Conservation (phyloP, 805 yeast genomes). For the Ogataea angusta region DNA sequence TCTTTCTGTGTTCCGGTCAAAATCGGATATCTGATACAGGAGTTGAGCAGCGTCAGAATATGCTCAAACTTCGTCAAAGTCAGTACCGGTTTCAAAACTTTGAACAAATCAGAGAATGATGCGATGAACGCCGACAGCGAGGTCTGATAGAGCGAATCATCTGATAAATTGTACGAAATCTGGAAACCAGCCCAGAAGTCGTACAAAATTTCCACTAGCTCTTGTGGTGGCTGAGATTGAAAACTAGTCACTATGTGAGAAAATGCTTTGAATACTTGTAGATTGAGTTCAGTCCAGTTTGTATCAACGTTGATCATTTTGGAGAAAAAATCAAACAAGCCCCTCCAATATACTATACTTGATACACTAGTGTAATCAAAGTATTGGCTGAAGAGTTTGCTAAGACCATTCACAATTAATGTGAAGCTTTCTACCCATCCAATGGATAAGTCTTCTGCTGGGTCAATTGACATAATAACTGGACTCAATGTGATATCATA, state of each 20-base stretch:
- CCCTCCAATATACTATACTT: conserved; percentile 48
- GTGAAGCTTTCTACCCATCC: conserved; percentile 62
- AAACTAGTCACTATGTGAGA: conserved; percentile 43
- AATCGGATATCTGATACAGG: conserved; percentile 70
- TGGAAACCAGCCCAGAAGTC: conserved; percentile 48
- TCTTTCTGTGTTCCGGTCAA: conserved; percentile 59
- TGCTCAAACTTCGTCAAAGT: conserved; percentile 40
- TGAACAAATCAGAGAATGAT: conserved; percentile 49
- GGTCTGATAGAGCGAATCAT: conserved; percentile 50
- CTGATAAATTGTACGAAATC: conserved; percentile 42
- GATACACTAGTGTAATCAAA: conserved; percentile 34
- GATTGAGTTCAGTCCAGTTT: conserved; percentile 48
- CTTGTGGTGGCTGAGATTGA: conserved; percentile 23
- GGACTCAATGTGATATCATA: conserved; percentile 59
- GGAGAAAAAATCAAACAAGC: conserved; percentile 48
- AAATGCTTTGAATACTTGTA: conserved; percentile 53
- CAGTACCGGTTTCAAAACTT: conserved; percentile 32
- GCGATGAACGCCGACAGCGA: conserved; percentile 53
- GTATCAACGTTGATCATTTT: conserved; percentile 37
- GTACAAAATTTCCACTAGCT: conserved; percentile 40
- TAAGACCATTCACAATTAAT: conserved; percentile 62
- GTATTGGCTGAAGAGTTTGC: conserved; percentile 56
- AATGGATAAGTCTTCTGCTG: conserved; percentile 8
- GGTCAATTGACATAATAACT: conserved; percentile 34
- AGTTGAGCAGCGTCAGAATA: conserved; percentile 57